Base-by-base conservation (phyloP, 371 early-diverging fungal species). In the Apophysomyces trapeziformis region DNA sequence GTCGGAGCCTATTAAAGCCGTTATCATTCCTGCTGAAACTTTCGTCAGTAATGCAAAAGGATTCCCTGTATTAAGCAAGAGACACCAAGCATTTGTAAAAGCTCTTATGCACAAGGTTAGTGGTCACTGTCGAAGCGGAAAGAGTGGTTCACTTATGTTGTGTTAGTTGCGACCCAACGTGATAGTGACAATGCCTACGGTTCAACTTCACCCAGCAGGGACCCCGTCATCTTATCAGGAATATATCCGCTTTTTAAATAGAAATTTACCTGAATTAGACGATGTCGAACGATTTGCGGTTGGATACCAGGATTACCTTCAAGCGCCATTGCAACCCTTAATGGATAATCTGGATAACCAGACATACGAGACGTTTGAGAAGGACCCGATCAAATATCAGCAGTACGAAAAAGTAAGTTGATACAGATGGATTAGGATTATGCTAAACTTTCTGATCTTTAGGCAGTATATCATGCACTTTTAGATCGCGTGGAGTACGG, bases 351-450 rank as follows among this genome's bases (percentile, higher is more conserved):
- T 98, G 44, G 95, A 94, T 58, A 92, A 95, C 12, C 89, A 86
- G 12, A 96, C 95, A 0, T 98, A 98, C 71, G 95, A 94, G 73
- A 93, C 92, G 0, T 98, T 97, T 80, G 97, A 96, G 74, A 89
- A 89, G 63, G 96, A 96, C 74, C 92, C 93, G 6, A 85, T 94
- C 60, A 98, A 96, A 72, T 98, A 98, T 78, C 86, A 87, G 61
- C 87, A 88, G 68, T 98, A 98, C 74, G 96, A 96, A 70, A 71
- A 88, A 65, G 93, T 88, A 61, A 44, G 37, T 16, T 50, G 50
- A 21, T 47, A 44, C 46, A 46, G 32, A 38, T n/a, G 39, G 32
- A 12, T 38, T 1, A 32, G 47, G 35, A 6, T 3, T 32, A 2
- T 63, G 1, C 58, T 38, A 18, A 54, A 16, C 16, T 26, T 26